Percentiles rank a stretch among this genome's conserved stretches.
Conservation (phyloP, 768 basidiomycete species). For the Tubosaeta brunneosetosa region DNA sequence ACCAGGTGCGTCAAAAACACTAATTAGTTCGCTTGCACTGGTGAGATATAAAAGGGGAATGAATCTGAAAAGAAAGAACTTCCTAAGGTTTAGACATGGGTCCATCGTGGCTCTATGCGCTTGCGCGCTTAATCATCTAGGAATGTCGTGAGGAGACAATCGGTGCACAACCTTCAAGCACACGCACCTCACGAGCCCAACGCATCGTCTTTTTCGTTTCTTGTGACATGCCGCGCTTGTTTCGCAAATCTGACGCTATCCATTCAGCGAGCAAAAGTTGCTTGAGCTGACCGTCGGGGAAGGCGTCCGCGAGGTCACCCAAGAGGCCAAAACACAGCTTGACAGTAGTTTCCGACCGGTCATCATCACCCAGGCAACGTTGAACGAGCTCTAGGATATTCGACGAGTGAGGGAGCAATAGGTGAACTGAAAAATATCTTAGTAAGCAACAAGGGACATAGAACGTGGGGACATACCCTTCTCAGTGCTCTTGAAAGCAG, state of each 20-base stretch:
- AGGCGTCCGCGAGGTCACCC: constrained; percentile 90
- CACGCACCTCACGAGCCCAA: constrained; percentile 86
- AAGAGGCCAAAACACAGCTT: constrained; percentile 79
- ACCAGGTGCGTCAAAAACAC: constrained; percentile 13
- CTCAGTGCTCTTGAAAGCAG: constrained; percentile 80
- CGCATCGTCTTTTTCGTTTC: constrained; percentile 88
- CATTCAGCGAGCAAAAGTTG: constrained; percentile 73
- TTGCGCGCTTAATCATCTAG: constrained; percentile 78
- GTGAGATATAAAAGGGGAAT: constrained; percentile 17
- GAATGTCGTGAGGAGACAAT: background rate
- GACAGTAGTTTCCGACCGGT: constrained; percentile 73
- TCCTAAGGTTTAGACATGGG: constrained; percentile 18
- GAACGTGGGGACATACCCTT: constrained; percentile 46
- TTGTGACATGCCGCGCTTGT: constrained; percentile 64
- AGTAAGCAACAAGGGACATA: background rate
- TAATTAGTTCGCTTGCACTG: constrained; percentile 50
- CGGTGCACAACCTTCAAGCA: background rate
- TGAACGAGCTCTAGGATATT: constrained; percentile 79
- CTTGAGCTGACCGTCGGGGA: constrained; percentile 78
- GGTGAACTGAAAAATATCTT: constrained; percentile 5
- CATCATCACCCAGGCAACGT: constrained; percentile 73
- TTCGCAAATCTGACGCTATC: constrained; percentile 69
- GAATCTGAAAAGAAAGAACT: constrained; percentile 23
- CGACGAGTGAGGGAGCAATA: constrained; percentile 63
- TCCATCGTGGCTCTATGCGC: constrained; percentile 46